A percentile compares a stretch with the other conserved stretches of the same genome.
Conservation (phyloP, 495 filamentous ascomycete genomes). For the Aspergillus bertholletiae region DNA sequence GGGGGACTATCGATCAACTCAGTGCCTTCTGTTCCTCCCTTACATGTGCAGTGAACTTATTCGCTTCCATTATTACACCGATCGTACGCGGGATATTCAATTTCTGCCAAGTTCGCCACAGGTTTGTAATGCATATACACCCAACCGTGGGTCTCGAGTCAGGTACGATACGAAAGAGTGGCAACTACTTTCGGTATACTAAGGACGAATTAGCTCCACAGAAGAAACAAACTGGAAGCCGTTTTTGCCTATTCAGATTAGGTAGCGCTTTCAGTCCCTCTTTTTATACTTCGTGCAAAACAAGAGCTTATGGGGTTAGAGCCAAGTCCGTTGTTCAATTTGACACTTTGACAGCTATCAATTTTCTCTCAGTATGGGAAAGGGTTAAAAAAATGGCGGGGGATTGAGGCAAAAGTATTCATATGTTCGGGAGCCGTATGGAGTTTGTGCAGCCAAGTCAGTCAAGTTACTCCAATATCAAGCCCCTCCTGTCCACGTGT, state of each 20-base stretch:
- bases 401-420: too few species aligned
- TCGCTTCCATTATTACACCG: slow-evolving; percentile 4
- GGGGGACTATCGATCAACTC: slow-evolving; percentile 9
- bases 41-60: slow-evolving; percentile 19
- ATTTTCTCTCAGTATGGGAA: too few species aligned
- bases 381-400: too few species aligned
- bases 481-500: slow-evolving; percentile 18
- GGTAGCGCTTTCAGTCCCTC: not conserved
- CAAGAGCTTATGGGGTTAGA: not conserved
- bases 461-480: not conserved
- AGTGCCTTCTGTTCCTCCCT: slow-evolving; percentile 15
- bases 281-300: not conserved
- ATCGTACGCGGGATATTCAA: not conserved
- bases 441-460: not conserved
- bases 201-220: not conserved
- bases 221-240: too few species aligned
- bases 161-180: not conserved
- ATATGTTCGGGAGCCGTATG: too few species aligned
- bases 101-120: not conserved
- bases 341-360: too few species aligned
- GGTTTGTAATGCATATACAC: not conserved
- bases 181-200: not conserved
- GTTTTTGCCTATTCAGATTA: too few species aligned
- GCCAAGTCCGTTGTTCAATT: too few species aligned
- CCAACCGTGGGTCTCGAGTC: not conserved